phyloP scores from a whole-genome alignment of 305 asterid species.

The Fraxinus latifolia region DNA sequence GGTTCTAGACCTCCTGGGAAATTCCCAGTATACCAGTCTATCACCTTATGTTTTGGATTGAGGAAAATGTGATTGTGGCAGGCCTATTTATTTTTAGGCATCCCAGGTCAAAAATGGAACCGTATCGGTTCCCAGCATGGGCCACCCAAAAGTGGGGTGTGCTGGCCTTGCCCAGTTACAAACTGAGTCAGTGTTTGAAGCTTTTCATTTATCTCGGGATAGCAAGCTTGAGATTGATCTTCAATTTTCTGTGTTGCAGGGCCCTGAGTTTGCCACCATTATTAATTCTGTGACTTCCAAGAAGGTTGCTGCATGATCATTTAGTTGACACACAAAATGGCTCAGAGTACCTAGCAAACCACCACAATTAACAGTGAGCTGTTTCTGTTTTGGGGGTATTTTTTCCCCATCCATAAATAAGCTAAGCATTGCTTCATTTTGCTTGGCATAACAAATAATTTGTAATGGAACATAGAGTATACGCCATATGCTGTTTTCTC shows the following conservation, averaged over 20 bases:
- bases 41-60: neutral
- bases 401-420: constrained; percentile 13
- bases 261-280: constrained; percentile 81
- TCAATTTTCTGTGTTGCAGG: constrained; percentile 43
- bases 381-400: constrained; percentile 23
- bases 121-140: neutral
- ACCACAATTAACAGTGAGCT: constrained; percentile 17
- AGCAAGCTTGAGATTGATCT: neutral
- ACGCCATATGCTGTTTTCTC: constrained; percentile 12
- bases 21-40: neutral
- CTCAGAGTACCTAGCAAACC: constrained; percentile 32
- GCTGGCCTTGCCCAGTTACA: neutral
- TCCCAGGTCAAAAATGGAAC: neutral
- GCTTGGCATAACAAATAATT: neutral
- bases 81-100: neutral
- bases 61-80: neutral
- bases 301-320: constrained; percentile 74
- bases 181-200: neutral
- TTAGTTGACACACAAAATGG: constrained; percentile 24
- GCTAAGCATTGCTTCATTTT: neutral
- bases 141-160: neutral
- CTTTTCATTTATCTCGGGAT: neutral
- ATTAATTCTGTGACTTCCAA: constrained; percentile 84
- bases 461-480: constrained; percentile 17
- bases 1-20: neutral